These are phyloP conservation scores for Candida pini DNA, from an alignment of 805 yeast species.

Conservation along the genomic window DNA sequence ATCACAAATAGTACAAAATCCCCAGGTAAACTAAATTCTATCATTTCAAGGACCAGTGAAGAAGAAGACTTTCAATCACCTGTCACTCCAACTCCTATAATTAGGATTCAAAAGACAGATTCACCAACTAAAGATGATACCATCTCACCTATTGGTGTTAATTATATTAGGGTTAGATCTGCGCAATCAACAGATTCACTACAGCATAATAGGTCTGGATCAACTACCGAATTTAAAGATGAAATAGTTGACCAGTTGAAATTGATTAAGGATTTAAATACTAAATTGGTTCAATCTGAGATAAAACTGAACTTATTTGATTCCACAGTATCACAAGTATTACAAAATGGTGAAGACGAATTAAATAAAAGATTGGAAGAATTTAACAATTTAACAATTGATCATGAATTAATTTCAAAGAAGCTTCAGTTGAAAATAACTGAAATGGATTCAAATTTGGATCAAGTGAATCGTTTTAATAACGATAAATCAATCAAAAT, in stretches of 20 bases:
- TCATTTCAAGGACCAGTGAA: slow-evolving; percentile 1
- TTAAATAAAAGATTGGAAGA: slow-evolving; percentile 22
- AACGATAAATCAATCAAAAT: slow-evolving; percentile 35
- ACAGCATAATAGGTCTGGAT: background rate
- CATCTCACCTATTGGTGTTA: background rate
- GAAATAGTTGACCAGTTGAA: slow-evolving; percentile 11
- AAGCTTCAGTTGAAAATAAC: slow-evolving; percentile 14
- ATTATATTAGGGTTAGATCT: background rate
- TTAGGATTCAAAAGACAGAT: background rate
- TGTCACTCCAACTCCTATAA: background rate
- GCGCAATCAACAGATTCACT: slow-evolving; percentile 10
- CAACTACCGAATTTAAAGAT: background rate
- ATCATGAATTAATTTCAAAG: slow-evolving; percentile 18
- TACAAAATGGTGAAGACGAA: slow-evolving; percentile 16
- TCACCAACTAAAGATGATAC: background rate
- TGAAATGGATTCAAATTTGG: slow-evolving; percentile 17
- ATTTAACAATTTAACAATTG: slow-evolving; percentile 27
- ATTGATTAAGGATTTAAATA: slow-evolving; percentile 10
- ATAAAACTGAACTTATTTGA: slow-evolving; percentile 14
- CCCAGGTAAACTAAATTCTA: slow-evolving; percentile 2
- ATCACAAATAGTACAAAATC: slow-evolving; percentile 3
- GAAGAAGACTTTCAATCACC: background rate
- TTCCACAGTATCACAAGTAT: slow-evolving; percentile 11
- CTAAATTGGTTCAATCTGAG: slow-evolving; percentile 12
- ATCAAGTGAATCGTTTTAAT: slow-evolving; percentile 16